Percentiles rank a stretch among this genome's conserved stretches.
phyloP scores from a whole-genome alignment of 1,284 basidiomycete species.

The Sphagnurus paluster region DNA sequence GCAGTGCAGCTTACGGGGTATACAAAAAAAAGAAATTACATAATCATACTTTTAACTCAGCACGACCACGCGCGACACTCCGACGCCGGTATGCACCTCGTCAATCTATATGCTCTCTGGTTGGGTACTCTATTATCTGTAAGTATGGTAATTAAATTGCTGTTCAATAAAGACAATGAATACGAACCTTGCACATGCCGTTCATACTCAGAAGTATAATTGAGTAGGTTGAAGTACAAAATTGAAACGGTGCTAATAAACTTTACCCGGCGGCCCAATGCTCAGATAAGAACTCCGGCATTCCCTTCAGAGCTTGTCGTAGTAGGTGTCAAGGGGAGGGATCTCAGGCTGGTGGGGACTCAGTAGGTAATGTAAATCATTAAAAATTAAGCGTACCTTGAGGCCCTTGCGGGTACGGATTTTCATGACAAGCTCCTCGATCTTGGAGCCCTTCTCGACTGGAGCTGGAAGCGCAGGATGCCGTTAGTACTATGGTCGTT shows the following conservation, averaged over 20 bases:
- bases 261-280: constrained; percentile 14
- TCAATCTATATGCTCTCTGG: no score
- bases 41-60: no score
- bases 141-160: no score
- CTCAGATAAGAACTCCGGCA: neutral
- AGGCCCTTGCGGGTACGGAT: constrained; percentile 95
- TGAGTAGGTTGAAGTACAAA: constrained; percentile 13
- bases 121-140: no score
- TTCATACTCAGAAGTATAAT: constrained; percentile 4
- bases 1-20: constrained; percentile 6
- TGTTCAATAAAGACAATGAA: no score
- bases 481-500: constrained; percentile 23
- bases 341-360: constrained; percentile 67
- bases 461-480: constrained; percentile 49
- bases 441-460: constrained; percentile 85
- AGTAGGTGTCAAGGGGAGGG: constrained; percentile 83
- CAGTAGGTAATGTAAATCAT: constrained; percentile 9
- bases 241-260: constrained; percentile 6
- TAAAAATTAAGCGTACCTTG: constrained; percentile 53
- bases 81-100: no score
- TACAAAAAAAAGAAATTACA: neutral
- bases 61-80: neutral
- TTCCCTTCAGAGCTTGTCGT: constrained; percentile 76
- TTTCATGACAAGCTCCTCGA: constrained; percentile 80
- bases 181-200: constrained; percentile 1